Conservation (phyloP, 257 asterid genomes). For the Rauvolfia tetraphylla region DNA sequence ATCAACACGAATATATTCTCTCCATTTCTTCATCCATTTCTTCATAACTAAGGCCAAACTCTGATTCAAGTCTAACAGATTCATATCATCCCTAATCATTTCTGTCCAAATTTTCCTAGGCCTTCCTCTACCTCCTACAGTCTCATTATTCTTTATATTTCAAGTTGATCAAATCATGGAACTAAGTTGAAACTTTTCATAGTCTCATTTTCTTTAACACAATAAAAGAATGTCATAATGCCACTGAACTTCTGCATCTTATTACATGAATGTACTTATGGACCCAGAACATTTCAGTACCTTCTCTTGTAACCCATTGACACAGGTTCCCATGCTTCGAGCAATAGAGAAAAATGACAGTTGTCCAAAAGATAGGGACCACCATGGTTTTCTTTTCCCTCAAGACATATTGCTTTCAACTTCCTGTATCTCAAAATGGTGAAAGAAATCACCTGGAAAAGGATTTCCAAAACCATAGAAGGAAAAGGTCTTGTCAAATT, state of each 20-base stretch:
- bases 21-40: too few relatives aligned
- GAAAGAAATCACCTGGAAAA: constrained; percentile 66
- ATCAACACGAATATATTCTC: too few relatives aligned
- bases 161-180: too few relatives aligned
- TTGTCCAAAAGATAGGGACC: constrained; percentile 6
- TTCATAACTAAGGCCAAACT: too few relatives aligned
- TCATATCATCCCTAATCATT: too few relatives aligned
- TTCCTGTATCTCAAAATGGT: constrained; percentile 69
- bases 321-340: constrained; percentile 92
- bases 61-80: too few relatives aligned
- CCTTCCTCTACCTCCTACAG: too few relatives aligned
- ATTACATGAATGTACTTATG: background rate
- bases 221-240: background rate
- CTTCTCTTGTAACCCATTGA: constrained; percentile 89
- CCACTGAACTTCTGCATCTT: background rate
- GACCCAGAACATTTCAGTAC: constrained; percentile 33
- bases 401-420: constrained; percentile 49
- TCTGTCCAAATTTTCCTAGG: too few relatives aligned
- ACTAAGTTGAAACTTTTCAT: background rate
- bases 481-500: background rate
- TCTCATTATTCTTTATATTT: too few relatives aligned
- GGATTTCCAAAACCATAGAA: background rate
- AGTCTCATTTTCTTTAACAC: background rate
- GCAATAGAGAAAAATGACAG: constrained; percentile 41
- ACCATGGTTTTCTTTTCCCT: constrained; percentile 31